These are phyloP conservation scores for Nicotiana tomentosiformis DNA, from an alignment of 257 asterid species.

Conservation along the genomic window DNA sequence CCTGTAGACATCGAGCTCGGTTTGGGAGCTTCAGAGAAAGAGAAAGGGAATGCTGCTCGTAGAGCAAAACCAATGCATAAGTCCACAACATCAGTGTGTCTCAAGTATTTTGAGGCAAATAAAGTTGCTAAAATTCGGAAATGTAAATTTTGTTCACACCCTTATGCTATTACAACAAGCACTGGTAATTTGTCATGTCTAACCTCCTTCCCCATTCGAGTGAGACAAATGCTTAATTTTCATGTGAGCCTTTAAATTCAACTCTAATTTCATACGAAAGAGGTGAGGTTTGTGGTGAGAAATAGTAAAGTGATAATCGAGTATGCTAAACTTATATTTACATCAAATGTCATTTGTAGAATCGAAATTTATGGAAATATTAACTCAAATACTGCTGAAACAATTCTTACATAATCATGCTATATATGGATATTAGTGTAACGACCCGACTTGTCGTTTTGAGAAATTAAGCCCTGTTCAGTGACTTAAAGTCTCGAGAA, in stretches of 20 bases:
- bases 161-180: conserved; percentile 92
- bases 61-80: conserved; percentile 67
- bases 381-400: no score
- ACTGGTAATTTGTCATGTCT: conserved; percentile 52
- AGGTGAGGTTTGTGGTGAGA: no score
- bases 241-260: not conserved
- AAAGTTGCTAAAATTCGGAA: conserved; percentile 75
- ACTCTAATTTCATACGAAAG: no score
- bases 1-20: conserved; percentile 33
- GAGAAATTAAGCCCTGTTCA: no score
- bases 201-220: not conserved
- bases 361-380: no score
- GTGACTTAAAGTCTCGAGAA: no score
- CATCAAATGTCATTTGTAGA: no score
- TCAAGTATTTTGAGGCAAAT: conserved; percentile 82
- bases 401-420: no score
- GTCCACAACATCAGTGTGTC: conserved; percentile 84
- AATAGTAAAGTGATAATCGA: not conserved
- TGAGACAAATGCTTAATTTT: not conserved
- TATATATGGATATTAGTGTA: no score
- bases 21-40: conserved; percentile 58
- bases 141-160: conserved; percentile 87
- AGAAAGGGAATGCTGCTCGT: conserved; percentile 23
- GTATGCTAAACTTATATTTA: not conserved
- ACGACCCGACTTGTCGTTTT: no score